phyloP scores from a whole-genome alignment of 805 yeast species.

The Alloascoidea hylecoeti region DNA sequence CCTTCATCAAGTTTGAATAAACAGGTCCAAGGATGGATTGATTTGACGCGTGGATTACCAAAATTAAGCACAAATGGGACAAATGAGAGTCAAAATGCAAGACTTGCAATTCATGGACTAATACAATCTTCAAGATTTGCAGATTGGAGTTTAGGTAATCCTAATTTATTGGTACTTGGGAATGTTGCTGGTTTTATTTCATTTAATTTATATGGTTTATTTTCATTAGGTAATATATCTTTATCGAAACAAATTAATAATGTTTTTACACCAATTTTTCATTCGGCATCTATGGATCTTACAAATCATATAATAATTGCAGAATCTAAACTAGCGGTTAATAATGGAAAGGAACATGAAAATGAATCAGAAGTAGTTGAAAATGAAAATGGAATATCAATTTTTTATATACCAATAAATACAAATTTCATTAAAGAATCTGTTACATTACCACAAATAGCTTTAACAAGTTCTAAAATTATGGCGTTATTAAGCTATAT shows the following conservation, averaged over 20 bases:
- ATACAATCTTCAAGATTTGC: slow-evolving; percentile 11
- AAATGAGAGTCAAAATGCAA: no score
- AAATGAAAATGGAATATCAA: neutral
- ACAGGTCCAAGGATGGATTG: slow-evolving; percentile 17
- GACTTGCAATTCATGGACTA: slow-evolving; percentile 15
- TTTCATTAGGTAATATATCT: slow-evolving; percentile 14
- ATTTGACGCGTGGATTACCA: slow-evolving; percentile 21
- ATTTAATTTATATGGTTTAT: slow-evolving; percentile 19
- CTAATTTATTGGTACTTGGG: slow-evolving; percentile 14
- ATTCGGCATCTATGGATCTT: slow-evolving; percentile 4
- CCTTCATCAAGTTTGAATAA: slow-evolving; percentile 9
- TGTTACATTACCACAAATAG: slow-evolving; percentile 17
- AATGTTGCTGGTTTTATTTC: slow-evolving; percentile 12
- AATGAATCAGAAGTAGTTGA: no score
- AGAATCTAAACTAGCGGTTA: no score
- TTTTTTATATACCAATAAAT: slow-evolving; percentile 2
- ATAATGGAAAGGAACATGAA: no score
- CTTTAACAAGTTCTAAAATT: slow-evolving; percentile 20
- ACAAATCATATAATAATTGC: slow-evolving; percentile 4
- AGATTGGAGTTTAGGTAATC: slow-evolving; percentile 5
- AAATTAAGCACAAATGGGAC: slow-evolving; percentile 17
- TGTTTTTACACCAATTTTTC: slow-evolving; percentile 4
- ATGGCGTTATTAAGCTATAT: slow-evolving; percentile 19
- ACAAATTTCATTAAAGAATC: slow-evolving; percentile 15
- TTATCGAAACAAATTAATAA: neutral